Evolutionary conservation across 1,284 basidiomycete species (phyloP).

Genomic region (Phylloporus sp.): DNA sequence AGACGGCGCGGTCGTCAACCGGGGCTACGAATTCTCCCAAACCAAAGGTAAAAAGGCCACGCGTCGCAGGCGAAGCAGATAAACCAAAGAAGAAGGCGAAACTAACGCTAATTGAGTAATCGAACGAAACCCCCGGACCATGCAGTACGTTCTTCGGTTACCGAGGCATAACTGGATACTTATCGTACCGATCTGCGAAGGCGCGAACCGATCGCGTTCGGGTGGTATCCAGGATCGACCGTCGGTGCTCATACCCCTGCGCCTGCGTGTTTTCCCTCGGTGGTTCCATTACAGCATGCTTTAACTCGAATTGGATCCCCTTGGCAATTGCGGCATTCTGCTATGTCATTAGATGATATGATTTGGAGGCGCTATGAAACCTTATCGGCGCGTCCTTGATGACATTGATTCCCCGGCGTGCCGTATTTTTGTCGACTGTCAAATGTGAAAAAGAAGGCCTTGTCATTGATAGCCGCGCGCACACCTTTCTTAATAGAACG

Average conservation of each 20-base stretch:
- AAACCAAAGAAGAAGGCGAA: conserved; percentile 33
- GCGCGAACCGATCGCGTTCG: conserved; percentile 15
- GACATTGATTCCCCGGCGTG: conserved; percentile 32
- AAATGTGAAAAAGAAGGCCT: conserved; percentile 32
- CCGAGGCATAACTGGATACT: conserved; percentile 24
- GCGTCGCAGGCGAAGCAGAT: conserved; percentile 19
- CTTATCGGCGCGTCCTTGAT: conserved; percentile 32
- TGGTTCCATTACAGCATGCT: conserved; percentile 33
- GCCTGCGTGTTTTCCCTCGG: conserved; percentile 16
- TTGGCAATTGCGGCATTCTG: conserved; percentile 19
- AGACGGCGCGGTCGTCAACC: conserved; percentile 12
- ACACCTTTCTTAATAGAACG: conserved; percentile 26
- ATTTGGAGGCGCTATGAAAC: conserved; percentile 39
- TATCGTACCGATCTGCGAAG: conserved; percentile 26
- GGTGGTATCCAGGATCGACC: conserved; percentile 27
- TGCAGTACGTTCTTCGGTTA: conserved; percentile 24
- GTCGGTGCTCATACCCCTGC: conserved; percentile 7
- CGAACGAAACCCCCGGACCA: conserved; percentile 9
- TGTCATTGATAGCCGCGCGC: conserved; percentile 29
- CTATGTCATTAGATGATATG: conserved; percentile 30
- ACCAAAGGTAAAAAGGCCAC: conserved; percentile 24
- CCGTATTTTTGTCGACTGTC: conserved; percentile 21
- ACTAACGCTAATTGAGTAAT: conserved; percentile 31
- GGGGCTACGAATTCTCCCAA: conserved; percentile 12
- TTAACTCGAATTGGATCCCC: conserved; percentile 11